These are phyloP conservation scores for Aristolochia californica DNA, from an alignment of 164 flowering plant genomes.

Conservation along the genomic window DNA sequence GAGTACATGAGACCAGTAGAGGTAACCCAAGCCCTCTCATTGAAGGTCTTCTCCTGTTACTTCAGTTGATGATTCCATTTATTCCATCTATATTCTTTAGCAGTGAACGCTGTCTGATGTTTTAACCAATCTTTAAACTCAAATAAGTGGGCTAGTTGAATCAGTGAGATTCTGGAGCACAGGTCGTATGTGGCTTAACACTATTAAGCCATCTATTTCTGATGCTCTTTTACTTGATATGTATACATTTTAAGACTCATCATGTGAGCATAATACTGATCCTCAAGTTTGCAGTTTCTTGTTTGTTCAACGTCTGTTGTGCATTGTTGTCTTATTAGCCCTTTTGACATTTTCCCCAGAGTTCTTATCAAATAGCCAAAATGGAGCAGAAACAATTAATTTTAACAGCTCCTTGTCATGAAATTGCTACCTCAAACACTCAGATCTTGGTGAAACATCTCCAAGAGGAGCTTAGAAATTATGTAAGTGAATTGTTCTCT, in stretches of 20 bases:
- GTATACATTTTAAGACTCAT: background rate
- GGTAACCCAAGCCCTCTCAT: too few species aligned
- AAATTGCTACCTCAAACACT: conserved; percentile 28
- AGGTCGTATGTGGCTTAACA: too few species aligned
- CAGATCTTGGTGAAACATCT: conserved; percentile 65
- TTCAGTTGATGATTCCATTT: too few species aligned
- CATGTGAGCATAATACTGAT: background rate
- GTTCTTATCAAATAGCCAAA: conserved; percentile 58
- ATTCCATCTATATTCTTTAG: too few species aligned
- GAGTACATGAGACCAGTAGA: too few species aligned
- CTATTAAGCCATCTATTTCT: too few species aligned
- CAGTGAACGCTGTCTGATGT: too few species aligned
- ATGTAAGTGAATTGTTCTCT: conserved; percentile 38
- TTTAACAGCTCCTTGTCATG: conserved; percentile 28
- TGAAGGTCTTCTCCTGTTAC: too few species aligned
- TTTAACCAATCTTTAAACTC: too few species aligned
- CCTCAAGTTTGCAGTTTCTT: background rate
- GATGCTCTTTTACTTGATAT: too few species aligned
- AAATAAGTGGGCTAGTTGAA: too few species aligned
- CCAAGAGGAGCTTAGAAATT: conserved; percentile 72
- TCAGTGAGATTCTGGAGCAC: too few species aligned
- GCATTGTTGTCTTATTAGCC: background rate
- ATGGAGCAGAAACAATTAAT: conserved; percentile 37
- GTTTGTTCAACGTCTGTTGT: background rate
- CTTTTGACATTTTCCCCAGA: conserved; percentile 24